Base-by-base conservation (phyloP, 768 basidiomycete species). In the Tulasnella sp. region DNA sequence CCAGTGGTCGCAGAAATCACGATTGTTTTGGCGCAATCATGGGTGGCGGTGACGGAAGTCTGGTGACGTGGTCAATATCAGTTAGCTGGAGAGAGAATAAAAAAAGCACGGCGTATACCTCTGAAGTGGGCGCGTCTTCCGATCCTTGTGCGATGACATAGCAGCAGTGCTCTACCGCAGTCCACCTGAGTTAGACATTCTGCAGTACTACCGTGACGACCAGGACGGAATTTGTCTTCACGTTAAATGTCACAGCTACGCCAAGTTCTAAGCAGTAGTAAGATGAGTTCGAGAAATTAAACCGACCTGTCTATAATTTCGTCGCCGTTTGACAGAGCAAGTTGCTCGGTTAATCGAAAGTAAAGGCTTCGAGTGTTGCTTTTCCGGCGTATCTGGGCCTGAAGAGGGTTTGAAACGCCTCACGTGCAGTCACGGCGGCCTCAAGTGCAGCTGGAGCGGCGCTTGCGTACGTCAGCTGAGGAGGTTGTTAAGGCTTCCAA, bases 261-360 rank as follows among this genome's bases (percentile, higher is more conserved):
- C 96, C 81, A 16, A 79, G 9, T 54, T 40, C 83, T 80, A 72
- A 82, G 80, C 22, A 69, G 64, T 4, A 31, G 2, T 69, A 28
- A 14, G n/a, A 40, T 41, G 34, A 73, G 11, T 14, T 2, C 1
- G 37, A 37, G 18, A 48, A 4, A 40, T 14, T 41, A 76, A 5
- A 81, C 89, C 69, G 85, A 95, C 96, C 93, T 42, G 89, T 88
- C 83, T 96, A 97, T 0, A 97, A 96, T 0, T 93, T 94, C 89
- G 98, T 91, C 0, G 93, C 95, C 86, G 98, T 91, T 6, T 97
- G 91, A 84, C 97, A 96, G 84, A 93, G 95, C 5, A 98, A 87
- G 73, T 92, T 93, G 83, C 93, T 91, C 69, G 98, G 91, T 86
- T 99, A 97, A 73, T 96, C 95, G 84, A 97, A 97, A 40, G 95